Conservation (phyloP, 2,329 filamentous ascomycete genomes). For the Rhynchosporium secalis region DNA sequence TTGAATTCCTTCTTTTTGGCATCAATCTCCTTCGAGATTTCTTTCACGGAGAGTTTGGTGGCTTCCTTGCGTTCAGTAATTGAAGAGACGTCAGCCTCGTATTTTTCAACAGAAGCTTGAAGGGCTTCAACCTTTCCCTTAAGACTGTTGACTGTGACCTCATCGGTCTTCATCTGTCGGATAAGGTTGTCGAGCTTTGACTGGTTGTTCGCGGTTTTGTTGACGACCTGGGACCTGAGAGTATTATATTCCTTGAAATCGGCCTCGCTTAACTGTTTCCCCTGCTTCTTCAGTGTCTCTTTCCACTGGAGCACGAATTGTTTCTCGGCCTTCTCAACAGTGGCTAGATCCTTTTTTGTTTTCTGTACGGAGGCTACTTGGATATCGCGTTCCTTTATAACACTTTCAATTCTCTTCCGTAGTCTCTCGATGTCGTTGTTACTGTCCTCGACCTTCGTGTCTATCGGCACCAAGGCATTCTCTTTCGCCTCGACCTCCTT, state of each 20-base stretch:
- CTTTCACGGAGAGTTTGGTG: constrained; percentile 62
- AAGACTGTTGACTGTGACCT: constrained; percentile 85
- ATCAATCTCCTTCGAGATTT: constrained; percentile 76
- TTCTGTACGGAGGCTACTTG: constrained; percentile 70
- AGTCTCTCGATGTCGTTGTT: constrained; percentile 68
- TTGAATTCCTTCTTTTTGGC: constrained; percentile 90
- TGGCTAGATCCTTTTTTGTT: constrained; percentile 75
- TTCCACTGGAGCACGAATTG: constrained; percentile 88
- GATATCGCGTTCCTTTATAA: constrained; percentile 73
- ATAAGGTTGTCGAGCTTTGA: constrained; percentile 82
- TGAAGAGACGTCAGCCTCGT: constrained; percentile 68
- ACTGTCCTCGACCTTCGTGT: constrained; percentile 86
- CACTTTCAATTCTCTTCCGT: constrained; percentile 65
- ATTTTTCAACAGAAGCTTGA: constrained; percentile 70
- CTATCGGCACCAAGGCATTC: constrained; percentile 81
- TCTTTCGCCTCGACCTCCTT: constrained; percentile 84
- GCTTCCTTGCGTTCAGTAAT: constrained; percentile 68
- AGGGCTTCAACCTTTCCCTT: constrained; percentile 83
- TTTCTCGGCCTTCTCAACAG: constrained; percentile 85
- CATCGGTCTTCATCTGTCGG: constrained; percentile 86
- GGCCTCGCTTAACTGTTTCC: constrained; percentile 78
- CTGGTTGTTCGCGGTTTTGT: constrained; percentile 77
- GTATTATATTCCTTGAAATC: constrained; percentile 89
- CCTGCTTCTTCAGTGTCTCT: constrained; percentile 81
- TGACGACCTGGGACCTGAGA: constrained; percentile 81